Base-by-base conservation (phyloP, 768 basidiomycete species). In the Collybia sp. region DNA sequence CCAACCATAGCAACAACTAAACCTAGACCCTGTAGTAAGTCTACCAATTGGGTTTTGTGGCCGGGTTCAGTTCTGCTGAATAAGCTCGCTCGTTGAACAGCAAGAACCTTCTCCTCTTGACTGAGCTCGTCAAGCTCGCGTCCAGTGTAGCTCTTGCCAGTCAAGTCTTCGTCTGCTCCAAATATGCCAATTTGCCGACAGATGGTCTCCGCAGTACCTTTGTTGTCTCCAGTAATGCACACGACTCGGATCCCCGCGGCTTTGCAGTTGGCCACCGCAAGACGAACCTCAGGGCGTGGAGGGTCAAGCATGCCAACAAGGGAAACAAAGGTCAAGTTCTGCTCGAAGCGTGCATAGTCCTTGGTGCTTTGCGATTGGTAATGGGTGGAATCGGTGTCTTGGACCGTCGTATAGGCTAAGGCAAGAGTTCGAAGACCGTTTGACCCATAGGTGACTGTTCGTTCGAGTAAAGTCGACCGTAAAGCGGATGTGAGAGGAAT, bases 261-360 rank as follows among this genome's bases (percentile, higher is more conserved):
- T 55, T 73, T 82, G 70, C 94, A 97, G 62, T 90, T 92, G 30
- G 85, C 88, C 20, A 99, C 81, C 10, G 96, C 94, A 31, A 64
- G 73, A 30, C 77, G 76, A 34, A 93, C 96, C 67, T 97, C 95
- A 3, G 95, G 94, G 20, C 95, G 87, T 5, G 95, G 95, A 16
- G 95, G 95, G 59, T 99, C 95, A 36, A 95, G 79, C 96, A 99
- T 99, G 46, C 91, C 95, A 48, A 95, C 92, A 40, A 99, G 73
- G 12, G 93, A 94, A 47, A 95, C 93, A 63, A 99, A 98, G 4
- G 88, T 89, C 47, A 99, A 76, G 56, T 93, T 76, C 59, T 82
- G 83, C 66, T 99, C 95, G 59, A 99, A 99, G 30, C 84, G 83
- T 35, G 83, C 69, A 61, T 96, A 99, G 54, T 95, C 89, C 45